phyloP scores from a whole-genome alignment of 371 early-diverging fungal genomes.

The Parasitella parasitica region DNA sequence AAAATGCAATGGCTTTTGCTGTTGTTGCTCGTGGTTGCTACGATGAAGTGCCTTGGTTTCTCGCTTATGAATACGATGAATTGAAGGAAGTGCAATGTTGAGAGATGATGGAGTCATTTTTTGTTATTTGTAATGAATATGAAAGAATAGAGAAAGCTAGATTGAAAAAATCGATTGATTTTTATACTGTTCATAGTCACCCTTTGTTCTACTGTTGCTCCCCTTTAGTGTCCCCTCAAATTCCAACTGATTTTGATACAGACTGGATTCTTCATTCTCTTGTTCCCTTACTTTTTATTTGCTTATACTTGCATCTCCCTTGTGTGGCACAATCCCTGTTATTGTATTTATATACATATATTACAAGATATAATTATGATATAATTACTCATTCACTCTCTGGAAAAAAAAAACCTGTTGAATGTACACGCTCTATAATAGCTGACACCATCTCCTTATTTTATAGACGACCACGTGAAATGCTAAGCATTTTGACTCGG shows the following conservation, averaged over 20 bases:
- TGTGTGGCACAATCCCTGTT: neutral
- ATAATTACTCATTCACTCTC: neutral
- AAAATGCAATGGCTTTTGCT: neutral
- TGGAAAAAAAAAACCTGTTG: neutral
- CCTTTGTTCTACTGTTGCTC: neutral
- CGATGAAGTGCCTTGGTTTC: neutral
- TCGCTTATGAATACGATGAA: constrained; percentile 16
- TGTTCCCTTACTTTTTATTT: constrained; percentile 2
- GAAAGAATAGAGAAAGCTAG: constrained; percentile 2
- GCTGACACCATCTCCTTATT: neutral
- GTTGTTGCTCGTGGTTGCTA: constrained; percentile 1
- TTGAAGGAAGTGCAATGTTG: constrained; percentile 24
- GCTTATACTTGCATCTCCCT: neutral
- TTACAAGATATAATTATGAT: neutral
- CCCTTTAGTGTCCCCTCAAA: constrained; percentile 20
- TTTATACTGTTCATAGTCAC: neutral
- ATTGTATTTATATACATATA: too few relatives aligned
- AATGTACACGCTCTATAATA: neutral
- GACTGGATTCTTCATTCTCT: constrained; percentile 22
- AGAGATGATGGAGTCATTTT: constrained; percentile 22
- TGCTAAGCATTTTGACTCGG: neutral
- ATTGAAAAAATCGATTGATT: constrained; percentile 7
- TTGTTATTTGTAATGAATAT: neutral
- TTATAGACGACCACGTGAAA: neutral
- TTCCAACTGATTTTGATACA: constrained; percentile 45